These are phyloP conservation scores for Calonectria henricotiae DNA, from an alignment of 2,329 filamentous ascomycete genomes.

Conservation along the genomic window DNA sequence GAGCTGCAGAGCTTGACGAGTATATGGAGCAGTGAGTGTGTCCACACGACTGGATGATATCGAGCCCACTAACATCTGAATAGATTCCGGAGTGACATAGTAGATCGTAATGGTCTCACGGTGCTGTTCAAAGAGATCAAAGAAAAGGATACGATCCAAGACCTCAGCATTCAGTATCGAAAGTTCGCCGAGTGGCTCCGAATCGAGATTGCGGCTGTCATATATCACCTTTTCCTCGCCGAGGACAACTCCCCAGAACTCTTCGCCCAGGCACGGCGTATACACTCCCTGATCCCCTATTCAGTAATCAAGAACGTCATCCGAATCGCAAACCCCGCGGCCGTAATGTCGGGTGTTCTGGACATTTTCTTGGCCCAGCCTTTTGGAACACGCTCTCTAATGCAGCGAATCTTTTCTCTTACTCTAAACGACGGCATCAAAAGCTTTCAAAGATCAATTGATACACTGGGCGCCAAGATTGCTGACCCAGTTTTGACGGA, in stretches of 20 bases:
- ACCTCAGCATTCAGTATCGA: constrained; percentile 94
- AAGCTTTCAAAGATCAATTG: constrained; percentile 89
- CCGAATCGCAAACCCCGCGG: constrained; percentile 93
- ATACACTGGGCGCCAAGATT: constrained; percentile 82
- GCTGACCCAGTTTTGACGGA: constrained; percentile 84
- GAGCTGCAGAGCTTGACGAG: constrained; percentile 93
- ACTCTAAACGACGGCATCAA: constrained; percentile 93
- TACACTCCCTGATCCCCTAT: constrained; percentile 96
- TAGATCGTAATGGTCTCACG: constrained; percentile 86
- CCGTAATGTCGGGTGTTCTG: constrained; percentile 95
- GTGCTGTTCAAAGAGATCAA: constrained; percentile 95
- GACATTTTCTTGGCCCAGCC: constrained; percentile 97
- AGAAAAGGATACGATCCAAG: constrained; percentile 88
- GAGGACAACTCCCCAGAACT: constrained; percentile 98
- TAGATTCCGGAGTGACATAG: constrained; percentile 77
- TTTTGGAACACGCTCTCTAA: constrained; percentile 88
- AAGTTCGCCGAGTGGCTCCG: constrained; percentile 99
- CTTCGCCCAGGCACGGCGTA: constrained; percentile 93
- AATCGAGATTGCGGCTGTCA: constrained; percentile 95
- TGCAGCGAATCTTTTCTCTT: constrained; percentile 95
- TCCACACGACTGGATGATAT: not conserved
- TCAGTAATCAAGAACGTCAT: constrained; percentile 96
- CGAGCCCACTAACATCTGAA: constrained; percentile 42
- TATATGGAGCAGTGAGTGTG: constrained; percentile 91
- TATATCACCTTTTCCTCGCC: constrained; percentile 97